Conservation (phyloP, 192 early-diverging fungal genomes). For the Rhizophagus clarus region DNA sequence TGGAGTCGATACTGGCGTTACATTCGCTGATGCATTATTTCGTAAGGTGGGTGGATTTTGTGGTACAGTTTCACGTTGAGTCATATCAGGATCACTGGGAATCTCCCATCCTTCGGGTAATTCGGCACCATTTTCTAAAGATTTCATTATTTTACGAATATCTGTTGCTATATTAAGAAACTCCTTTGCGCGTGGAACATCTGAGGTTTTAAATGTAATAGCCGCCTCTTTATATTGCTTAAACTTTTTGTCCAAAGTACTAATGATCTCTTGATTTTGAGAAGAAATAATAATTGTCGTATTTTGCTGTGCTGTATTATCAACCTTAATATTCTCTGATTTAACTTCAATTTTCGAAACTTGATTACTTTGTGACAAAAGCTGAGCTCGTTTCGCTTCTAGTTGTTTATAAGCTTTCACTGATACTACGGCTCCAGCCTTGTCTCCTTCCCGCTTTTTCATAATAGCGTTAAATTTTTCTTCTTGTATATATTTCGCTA, state of each 20-base stretch:
- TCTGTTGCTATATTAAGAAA: slow-evolving; percentile 49
- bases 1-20: slow-evolving; percentile 36
- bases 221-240: slow-evolving; percentile 66
- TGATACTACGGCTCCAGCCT: slow-evolving; percentile 45
- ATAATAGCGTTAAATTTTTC: slow-evolving; percentile 55
- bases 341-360: slow-evolving; percentile 38
- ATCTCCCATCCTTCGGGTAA: slow-evolving; percentile 4
- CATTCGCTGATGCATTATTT: slow-evolving; percentile 10
- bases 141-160: slow-evolving; percentile 45
- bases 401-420: slow-evolving; percentile 46
- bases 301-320: slow-evolving; percentile 13
- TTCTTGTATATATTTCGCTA: slow-evolving; percentile 47
- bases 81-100: slow-evolving; percentile 13
- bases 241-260: slow-evolving; percentile 37
- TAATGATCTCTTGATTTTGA: slow-evolving; percentile 27
- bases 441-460: slow-evolving; percentile 50
- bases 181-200: slow-evolving; percentile 52
- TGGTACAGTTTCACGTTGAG: neutral
- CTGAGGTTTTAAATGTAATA: slow-evolving; percentile 52
- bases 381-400: slow-evolving; percentile 30
- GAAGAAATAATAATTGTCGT: neutral
- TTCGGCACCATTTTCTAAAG: slow-evolving; percentile 16
- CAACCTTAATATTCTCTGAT: slow-evolving; percentile 17
- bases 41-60: neutral
- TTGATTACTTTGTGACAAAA: slow-evolving; percentile 32